Percentiles rank a stretch among this genome's conserved stretches.
Evolutionary conservation across 306 rosid genomes (phyloP).

Genomic region (Potentilla sterilis): DNA sequence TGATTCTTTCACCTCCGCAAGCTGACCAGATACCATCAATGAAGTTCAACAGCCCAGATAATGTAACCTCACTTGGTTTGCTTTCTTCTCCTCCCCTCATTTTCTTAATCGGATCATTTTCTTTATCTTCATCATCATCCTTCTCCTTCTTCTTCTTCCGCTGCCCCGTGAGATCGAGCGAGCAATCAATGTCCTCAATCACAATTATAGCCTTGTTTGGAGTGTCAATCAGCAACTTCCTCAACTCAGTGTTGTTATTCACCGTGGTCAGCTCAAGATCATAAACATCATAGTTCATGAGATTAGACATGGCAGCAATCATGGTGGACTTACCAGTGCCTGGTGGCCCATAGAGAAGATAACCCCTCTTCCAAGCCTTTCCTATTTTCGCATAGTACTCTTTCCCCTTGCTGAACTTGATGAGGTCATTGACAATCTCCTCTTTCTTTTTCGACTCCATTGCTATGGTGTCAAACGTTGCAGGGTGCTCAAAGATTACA

Average conservation of each 20-base stretch:
- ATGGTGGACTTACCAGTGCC: constrained; percentile 67
- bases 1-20: constrained; percentile 63
- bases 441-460: constrained; percentile 49
- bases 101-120: constrained; percentile 19
- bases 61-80: constrained; percentile 44
- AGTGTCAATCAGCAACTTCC: constrained; percentile 43
- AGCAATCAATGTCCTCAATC: constrained; percentile 73
- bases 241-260: constrained; percentile 51
- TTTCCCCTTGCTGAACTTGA: constrained; percentile 42
- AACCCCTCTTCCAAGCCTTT: constrained; percentile 69
- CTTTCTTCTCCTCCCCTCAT: constrained; percentile 24
- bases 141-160: constrained; percentile 40
- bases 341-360: constrained; percentile 60
- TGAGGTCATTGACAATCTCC: constrained; percentile 43
- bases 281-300: constrained; percentile 61
- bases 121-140: constrained; percentile 15
- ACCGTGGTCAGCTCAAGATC: constrained; percentile 57
- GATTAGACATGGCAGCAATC: constrained; percentile 65
- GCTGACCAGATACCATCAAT: constrained; percentile 82
- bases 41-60: constrained; percentile 61
- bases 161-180: constrained; percentile 63
- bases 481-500: constrained; percentile 59
- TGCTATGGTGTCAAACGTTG: constrained; percentile 43
- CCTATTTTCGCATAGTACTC: constrained; percentile 58
- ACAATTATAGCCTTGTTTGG: constrained; percentile 46